A percentile compares a stretch with the other conserved stretches of the same genome.
These are phyloP conservation scores for Erodium chrysanthum DNA, from an alignment of 441 rosid species.

Conservation along the genomic window DNA sequence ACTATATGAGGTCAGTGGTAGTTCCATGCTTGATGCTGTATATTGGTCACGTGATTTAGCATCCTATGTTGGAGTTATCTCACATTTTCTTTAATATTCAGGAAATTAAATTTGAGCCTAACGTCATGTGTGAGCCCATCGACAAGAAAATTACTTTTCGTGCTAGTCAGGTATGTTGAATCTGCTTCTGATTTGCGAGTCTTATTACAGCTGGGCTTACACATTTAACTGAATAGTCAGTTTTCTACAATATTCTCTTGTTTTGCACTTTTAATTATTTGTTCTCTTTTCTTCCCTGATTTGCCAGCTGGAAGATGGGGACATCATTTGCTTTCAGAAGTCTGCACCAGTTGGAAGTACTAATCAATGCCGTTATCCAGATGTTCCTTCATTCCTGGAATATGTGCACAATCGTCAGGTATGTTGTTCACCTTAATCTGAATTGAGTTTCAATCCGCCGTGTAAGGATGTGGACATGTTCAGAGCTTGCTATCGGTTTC, in stretches of 20 bases:
- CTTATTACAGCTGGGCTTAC: background rate
- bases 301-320: constrained; percentile 61
- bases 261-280: constrained; percentile 1
- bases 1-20: constrained; percentile 68
- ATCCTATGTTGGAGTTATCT: background rate
- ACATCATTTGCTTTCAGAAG: constrained; percentile 57
- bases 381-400: constrained; percentile 54
- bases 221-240: constrained; percentile 2
- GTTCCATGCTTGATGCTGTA: background rate
- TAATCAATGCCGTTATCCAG: constrained; percentile 40
- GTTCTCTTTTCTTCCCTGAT: background rate
- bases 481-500: background rate
- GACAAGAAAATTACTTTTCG: constrained; percentile 44
- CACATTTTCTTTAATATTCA: constrained; percentile 21
- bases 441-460: background rate
- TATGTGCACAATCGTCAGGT: constrained; percentile 66
- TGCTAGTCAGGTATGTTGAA: constrained; percentile 38
- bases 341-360: constrained; percentile 26
- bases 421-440: constrained; percentile 10
- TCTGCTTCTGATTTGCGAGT: background rate
- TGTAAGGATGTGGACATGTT: background rate
- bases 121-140: constrained; percentile 50
- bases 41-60: background rate
- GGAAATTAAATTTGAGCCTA: constrained; percentile 64
- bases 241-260: constrained; percentile 17